Evolutionary conservation across 2,329 filamentous ascomycete genomes (phyloP).

Genomic region (Sporothrix schenckii): DNA sequence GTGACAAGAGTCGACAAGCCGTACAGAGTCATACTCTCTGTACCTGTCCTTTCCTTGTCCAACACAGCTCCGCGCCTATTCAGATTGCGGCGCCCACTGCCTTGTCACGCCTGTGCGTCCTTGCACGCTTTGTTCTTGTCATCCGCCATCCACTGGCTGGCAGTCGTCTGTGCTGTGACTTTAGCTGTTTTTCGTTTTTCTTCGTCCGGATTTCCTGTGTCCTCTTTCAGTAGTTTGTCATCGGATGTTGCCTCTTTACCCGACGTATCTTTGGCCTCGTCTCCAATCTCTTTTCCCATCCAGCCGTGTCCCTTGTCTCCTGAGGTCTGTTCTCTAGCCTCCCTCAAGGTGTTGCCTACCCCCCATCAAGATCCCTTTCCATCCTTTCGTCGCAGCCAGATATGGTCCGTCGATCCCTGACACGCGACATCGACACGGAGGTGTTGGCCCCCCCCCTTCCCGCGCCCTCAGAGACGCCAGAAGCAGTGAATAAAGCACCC

Average conservation of each 20-base stretch:
- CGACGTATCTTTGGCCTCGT: neutral
- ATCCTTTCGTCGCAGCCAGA: neutral
- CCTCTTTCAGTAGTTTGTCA: neutral
- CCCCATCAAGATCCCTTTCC: neutral
- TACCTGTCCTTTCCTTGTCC: constrained; percentile 1
- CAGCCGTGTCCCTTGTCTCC: constrained; percentile 19
- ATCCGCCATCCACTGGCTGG: constrained; percentile 28
- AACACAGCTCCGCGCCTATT: constrained; percentile 12
- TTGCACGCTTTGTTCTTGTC: constrained; percentile 12
- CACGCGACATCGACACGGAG: constrained; percentile 28
- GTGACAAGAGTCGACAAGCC: neutral
- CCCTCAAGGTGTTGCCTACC: neutral
- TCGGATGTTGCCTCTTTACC: no score
- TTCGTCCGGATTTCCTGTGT: neutral
- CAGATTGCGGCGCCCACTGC: constrained; percentile 1
- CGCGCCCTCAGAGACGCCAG: constrained; percentile 1
- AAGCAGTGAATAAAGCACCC: neutral
- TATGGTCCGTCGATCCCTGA: constrained; percentile 27
- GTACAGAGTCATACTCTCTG: neutral
- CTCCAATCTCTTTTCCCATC: constrained; percentile 16
- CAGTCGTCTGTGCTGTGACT: constrained; percentile 27
- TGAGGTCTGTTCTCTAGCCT: constrained; percentile 20
- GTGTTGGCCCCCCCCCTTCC: neutral
- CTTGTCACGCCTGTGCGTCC: constrained; percentile 18
- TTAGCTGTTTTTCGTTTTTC: neutral